A percentile compares a stretch with the other conserved stretches of the same genome.
phyloP scores from a whole-genome alignment of 202 grass and related monocot species.

The Schoenoplectus triqueter region DNA sequence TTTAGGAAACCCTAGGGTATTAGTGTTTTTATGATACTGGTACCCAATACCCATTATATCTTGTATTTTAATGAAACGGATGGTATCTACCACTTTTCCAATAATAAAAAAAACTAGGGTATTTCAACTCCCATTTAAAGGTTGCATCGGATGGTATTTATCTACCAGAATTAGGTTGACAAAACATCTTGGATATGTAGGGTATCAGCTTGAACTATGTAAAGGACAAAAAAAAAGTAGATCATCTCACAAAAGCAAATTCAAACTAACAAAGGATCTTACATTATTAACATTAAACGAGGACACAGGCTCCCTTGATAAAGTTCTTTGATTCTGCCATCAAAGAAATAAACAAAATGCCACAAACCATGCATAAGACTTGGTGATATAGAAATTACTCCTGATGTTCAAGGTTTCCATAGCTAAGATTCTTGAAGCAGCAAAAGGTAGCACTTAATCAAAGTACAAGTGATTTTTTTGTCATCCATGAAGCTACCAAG shows the following conservation, averaged over 20 bases:
- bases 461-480: not conserved
- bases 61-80: too few relatives aligned
- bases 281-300: slow-evolving; percentile 27
- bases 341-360: not conserved
- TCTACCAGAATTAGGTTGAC: not conserved
- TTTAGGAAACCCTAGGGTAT: too few relatives aligned
- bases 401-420: not conserved
- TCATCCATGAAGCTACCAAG: not conserved
- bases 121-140: slow-evolving; percentile 9
- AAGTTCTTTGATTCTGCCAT: slow-evolving; percentile 31
- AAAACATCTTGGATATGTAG: slow-evolving; percentile 20
- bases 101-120: not conserved
- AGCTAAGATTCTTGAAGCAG: not conserved
- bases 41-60: too few relatives aligned
- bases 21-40: too few relatives aligned
- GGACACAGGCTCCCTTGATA: slow-evolving; percentile 7
- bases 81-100: too few relatives aligned
- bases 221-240: not conserved
- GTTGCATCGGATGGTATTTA: not conserved
- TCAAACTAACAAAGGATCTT: slow-evolving; percentile 7
- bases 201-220: not conserved
- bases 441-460: not conserved
- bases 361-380: not conserved
- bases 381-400: not conserved
- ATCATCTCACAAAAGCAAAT: not conserved